These are phyloP conservation scores for Cynanchum wilfordii DNA, from an alignment of 257 asterid genomes.

Conservation along the genomic window DNA sequence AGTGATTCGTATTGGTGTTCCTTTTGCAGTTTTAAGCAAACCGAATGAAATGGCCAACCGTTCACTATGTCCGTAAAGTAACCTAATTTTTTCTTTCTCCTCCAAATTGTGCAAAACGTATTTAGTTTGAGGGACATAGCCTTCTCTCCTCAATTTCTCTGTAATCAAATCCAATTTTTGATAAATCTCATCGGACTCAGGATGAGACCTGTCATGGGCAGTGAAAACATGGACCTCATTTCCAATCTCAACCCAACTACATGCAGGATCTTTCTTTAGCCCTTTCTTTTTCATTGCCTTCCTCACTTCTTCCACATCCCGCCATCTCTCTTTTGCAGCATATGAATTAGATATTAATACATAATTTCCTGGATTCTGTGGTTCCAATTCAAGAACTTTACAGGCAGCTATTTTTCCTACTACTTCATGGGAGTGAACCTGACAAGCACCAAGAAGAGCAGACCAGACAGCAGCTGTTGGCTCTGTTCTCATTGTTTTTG, in stretches of 20 bases:
- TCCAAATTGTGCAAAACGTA: constrained; percentile 5
- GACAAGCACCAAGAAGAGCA: constrained; percentile 72
- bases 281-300: constrained; percentile 52
- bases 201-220: constrained; percentile 68
- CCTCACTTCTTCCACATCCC: constrained; percentile 62
- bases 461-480: constrained; percentile 68
- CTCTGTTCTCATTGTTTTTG: constrained; percentile 43
- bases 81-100: constrained; percentile 11
- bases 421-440: constrained; percentile 47
- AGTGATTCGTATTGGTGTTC: constrained; percentile 48
- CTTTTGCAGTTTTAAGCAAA: constrained; percentile 35
- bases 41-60: constrained; percentile 78
- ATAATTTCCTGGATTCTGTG: constrained; percentile 69
- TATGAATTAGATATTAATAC: constrained; percentile 67
- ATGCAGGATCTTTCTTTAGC: constrained; percentile 75
- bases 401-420: constrained; percentile 72
- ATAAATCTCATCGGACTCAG: constrained; percentile 42
- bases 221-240: constrained; percentile 52
- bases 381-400: constrained; percentile 70
- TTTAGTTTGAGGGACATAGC: constrained; percentile 30
- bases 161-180: constrained; percentile 40
- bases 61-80: constrained; percentile 72
- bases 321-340: constrained; percentile 73
- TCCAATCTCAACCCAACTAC: constrained; percentile 82
- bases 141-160: constrained; percentile 47